Evolutionary conservation across 495 filamentous ascomycete species (phyloP).

Genomic region (Hyaloscypha finlandica): DNA sequence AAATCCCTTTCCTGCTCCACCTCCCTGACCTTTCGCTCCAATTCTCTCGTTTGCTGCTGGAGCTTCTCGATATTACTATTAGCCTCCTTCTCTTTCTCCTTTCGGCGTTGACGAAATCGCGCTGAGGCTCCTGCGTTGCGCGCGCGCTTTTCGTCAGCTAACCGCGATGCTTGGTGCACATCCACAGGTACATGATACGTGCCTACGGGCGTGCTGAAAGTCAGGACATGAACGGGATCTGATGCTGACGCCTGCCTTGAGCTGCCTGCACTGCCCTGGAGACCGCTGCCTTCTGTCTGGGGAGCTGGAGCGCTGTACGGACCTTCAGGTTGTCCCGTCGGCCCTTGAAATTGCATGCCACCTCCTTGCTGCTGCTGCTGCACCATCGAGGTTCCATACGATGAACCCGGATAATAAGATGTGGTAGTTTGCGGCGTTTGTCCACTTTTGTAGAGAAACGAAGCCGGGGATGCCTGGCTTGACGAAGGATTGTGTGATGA

Average conservation of each 20-base stretch:
- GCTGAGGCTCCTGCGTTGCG: constrained; percentile 93
- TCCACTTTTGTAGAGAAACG: constrained; percentile 30
- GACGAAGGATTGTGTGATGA: constrained; percentile 49
- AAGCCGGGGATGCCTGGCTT: constrained; percentile 48
- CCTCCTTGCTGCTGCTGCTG: constrained; percentile 22
- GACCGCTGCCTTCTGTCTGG: constrained; percentile 24
- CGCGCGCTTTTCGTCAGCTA: constrained; percentile 80
- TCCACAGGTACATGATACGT: constrained; percentile 34
- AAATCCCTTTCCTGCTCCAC: constrained; percentile 55
- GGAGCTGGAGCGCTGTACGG: constrained; percentile 32
- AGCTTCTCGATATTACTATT: constrained; percentile 65
- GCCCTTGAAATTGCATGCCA: constrained; percentile 31
- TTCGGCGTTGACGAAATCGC: constrained; percentile 83
- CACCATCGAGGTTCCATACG: constrained; percentile 34
- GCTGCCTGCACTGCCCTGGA: constrained; percentile 28
- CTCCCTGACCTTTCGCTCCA: constrained; percentile 55
- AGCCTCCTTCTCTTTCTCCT: constrained; percentile 83
- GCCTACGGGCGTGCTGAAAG: constrained; percentile 31
- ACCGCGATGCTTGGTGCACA: constrained; percentile 33
- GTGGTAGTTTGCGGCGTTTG: constrained; percentile 23
- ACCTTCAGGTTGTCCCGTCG: constrained; percentile 33
- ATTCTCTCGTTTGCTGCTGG: constrained; percentile 60
- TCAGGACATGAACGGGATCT: constrained; percentile 33
- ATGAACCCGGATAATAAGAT: constrained; percentile 34
- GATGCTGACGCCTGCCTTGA: constrained; percentile 34